phyloP scores from a whole-genome alignment of 1,139 yeast species.

The Candida pseudoviswanathii region DNA sequence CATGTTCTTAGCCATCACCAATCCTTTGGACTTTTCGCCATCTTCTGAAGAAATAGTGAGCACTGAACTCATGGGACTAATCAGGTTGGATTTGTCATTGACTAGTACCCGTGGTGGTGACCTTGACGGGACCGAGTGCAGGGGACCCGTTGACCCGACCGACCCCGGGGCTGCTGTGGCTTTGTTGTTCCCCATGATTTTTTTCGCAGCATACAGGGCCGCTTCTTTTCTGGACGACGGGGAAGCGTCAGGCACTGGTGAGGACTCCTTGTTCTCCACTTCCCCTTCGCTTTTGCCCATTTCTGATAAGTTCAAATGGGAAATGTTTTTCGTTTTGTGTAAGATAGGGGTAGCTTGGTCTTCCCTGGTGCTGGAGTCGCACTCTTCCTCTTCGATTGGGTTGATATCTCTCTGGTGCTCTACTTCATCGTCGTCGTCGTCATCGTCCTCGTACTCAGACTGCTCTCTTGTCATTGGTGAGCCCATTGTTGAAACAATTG shows the following conservation, averaged over 20 bases:
- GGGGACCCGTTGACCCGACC: not conserved
- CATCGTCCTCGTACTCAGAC: constrained; percentile 26
- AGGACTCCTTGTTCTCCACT: constrained; percentile 1
- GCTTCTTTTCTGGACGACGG: constrained; percentile 12
- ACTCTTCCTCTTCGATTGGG: constrained; percentile 9
- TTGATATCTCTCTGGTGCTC: constrained; percentile 7
- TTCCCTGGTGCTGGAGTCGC: constrained; percentile 9
- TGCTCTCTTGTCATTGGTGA: constrained; percentile 51
- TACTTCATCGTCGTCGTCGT: constrained; percentile 14
- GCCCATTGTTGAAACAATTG: constrained; percentile 55
- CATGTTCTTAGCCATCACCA: constrained; percentile 16
- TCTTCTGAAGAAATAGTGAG: constrained; percentile 5
- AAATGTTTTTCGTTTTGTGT: constrained; percentile 38
- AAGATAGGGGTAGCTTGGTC: constrained; percentile 16
- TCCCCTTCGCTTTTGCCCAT: constrained; percentile 17
- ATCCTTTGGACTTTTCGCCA: constrained; percentile 2
- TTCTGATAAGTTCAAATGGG: constrained; percentile 45
- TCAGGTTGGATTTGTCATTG: constrained; percentile 14
- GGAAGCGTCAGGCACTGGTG: constrained; percentile 14
- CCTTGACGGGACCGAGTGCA: constrained; percentile 6
- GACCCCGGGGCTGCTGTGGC: not conserved
- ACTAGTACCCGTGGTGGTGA: constrained; percentile 5
- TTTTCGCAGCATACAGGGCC: constrained; percentile 14
- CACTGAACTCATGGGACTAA: constrained; percentile 19
- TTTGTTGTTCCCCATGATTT: constrained; percentile 1